Evolutionary conservation across 1,284 basidiomycete species (phyloP).

Genomic region (Lentinus polychrous): DNA sequence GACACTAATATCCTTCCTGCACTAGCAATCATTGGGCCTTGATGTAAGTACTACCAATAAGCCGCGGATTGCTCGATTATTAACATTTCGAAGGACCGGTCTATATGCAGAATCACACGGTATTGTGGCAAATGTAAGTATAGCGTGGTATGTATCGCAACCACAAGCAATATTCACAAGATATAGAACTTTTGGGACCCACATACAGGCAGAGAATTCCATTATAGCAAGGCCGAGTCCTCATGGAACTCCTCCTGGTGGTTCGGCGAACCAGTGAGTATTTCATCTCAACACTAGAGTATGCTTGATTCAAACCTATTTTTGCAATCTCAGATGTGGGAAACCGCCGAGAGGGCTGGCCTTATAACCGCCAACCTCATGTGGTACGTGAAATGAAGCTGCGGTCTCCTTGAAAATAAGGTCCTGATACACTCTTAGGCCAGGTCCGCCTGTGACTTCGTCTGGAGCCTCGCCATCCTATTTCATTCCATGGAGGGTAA

Average conservation of each 20-base stretch:
- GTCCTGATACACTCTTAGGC: slow-evolving; percentile 44
- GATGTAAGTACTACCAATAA: slow-evolving; percentile 40
- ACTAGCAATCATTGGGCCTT: slow-evolving; percentile 80
- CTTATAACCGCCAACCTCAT: slow-evolving; percentile 81
- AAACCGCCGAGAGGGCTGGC: slow-evolving; percentile 69
- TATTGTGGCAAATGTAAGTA: slow-evolving; percentile 78
- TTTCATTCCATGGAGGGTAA: slow-evolving; percentile 70
- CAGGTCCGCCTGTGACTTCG: slow-evolving; percentile 68
- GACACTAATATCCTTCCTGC: background rate
- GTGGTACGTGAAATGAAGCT: slow-evolving; percentile 52
- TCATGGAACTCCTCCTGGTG: slow-evolving; percentile 75
- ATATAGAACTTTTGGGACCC: slow-evolving; percentile 84
- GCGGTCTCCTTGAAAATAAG: background rate
- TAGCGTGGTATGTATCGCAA: background rate
- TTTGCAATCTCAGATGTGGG: slow-evolving; percentile 66
- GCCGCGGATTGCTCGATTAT: background rate
- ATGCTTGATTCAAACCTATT: background rate
- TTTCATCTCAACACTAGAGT: background rate
- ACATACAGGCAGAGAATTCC: slow-evolving; percentile 49
- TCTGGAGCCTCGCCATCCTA: slow-evolving; percentile 65
- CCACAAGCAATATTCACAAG: slow-evolving; percentile 3
- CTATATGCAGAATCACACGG: slow-evolving; percentile 85
- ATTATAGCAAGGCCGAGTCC: slow-evolving; percentile 57
- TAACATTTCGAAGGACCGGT: slow-evolving; percentile 56
- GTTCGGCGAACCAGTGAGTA: slow-evolving; percentile 77